Base-by-base conservation (phyloP, 305 asterid genomes). In the Rubia peregrina region DNA sequence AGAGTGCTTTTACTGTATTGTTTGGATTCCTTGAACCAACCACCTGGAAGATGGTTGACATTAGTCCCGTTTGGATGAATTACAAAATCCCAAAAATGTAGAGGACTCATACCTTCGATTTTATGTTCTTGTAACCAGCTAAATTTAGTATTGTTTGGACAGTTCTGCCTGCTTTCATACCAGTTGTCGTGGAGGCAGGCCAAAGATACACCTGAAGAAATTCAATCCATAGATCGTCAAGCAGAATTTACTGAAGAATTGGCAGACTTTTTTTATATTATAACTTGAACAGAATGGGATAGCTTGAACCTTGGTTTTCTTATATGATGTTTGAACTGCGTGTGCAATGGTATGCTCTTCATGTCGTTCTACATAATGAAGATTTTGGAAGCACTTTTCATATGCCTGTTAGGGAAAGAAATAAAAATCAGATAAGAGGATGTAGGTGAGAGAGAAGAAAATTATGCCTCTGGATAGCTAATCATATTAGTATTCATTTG, bases 301-400 rank as follows among this genome's bases (percentile, higher is more conserved):
- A n/a, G 57, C 21, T 22, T 55, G 71, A 68, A 91, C 98, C 98
- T 93, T 90, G 49, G 98, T 90, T 79, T 87, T 90, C 80, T 93
- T 93, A 72, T 85, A 89, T 11, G 87, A 74, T 75, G 97, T 87
- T 84, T 87, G 96, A 81, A 92, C 82, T 65, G 97, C 96, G 82
- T 92, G 97, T 9, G 97, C 95, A 73, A 92, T 89, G 75, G 98
- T 92, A 79, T 92, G 98, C 56, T 83, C 91, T 83, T 92, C 96
- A 17, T 92, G 95, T 66, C 90, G 88, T 68, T 92, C 97, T 41
- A 92, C 75, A 60, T 83, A 87, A 79, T 92, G 98, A 70, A 93
- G 96, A 84, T 93, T 89, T 84, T 90, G 96, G 79, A 90, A 90
- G 82, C 97, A 89, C 83, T 90, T 89, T 84, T 87, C 97, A 76